Percentiles rank a stretch among this genome's conserved stretches.
These are phyloP conservation scores for Mycosphaerella sp. DNA, from an alignment of 2,329 filamentous ascomycete species.

Conservation along the genomic window DNA sequence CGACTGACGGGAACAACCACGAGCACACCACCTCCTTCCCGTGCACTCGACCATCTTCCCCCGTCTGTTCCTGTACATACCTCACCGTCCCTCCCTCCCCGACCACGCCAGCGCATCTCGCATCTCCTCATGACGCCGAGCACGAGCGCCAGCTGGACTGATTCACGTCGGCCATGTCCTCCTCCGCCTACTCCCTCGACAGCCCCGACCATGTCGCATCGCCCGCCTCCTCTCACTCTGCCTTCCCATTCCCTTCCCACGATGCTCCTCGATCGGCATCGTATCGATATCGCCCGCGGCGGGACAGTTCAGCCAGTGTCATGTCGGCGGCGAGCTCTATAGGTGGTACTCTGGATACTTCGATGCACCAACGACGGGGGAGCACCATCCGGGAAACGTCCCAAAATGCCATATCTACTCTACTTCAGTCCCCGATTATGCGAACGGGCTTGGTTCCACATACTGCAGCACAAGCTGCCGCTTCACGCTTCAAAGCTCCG, in stretches of 20 bases:
- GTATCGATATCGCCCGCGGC: constrained; percentile 46
- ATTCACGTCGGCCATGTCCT: constrained; percentile 25
- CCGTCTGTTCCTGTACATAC: background rate
- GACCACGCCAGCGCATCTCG: background rate
- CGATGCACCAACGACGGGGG: constrained; percentile 49
- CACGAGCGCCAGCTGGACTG: constrained; percentile 8
- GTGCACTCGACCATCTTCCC: background rate
- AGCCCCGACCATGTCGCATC: constrained; percentile 41
- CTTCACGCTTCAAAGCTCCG: constrained; percentile 60
- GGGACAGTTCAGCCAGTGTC: constrained; percentile 71
- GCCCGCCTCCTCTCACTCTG: constrained; percentile 36
- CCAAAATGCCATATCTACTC: constrained; percentile 89
- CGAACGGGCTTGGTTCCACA: constrained; percentile 80
- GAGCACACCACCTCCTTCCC: background rate
- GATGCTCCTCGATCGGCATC: constrained; percentile 45
- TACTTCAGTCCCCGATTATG: constrained; percentile 86
- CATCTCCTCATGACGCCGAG: constrained; percentile 19
- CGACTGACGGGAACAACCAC: no score
- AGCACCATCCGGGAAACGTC: constrained; percentile 64
- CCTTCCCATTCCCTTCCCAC: constrained; percentile 54
- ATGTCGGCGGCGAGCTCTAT: constrained; percentile 75
- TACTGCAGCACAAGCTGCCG: constrained; percentile 61
- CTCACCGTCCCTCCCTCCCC: no score
- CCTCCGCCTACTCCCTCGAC: constrained; percentile 39
- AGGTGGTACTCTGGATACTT: constrained; percentile 68